phyloP scores from a whole-genome alignment of 208 protist species.

The Acanthamoeba lugdunensis region DNA sequence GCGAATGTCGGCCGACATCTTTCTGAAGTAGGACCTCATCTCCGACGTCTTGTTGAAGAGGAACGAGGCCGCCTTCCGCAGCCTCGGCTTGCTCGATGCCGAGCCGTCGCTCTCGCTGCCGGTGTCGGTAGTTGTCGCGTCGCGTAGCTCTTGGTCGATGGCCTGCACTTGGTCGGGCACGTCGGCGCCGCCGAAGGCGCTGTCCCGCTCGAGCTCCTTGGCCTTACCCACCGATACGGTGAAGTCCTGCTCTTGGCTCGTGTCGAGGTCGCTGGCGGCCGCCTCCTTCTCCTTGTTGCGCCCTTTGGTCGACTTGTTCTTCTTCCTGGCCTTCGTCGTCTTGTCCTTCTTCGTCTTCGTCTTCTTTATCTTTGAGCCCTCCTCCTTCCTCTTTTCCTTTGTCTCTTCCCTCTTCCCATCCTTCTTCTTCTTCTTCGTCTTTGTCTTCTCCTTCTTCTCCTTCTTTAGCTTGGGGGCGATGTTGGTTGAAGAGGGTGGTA shows the following conservation, averaged over 20 bases:
- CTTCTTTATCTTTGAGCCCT: not conserved
- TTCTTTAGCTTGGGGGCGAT: not conserved
- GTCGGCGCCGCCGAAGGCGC: too few relatives aligned
- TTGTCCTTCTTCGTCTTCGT: not conserved
- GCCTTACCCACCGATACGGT: not conserved
- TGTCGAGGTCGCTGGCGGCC: not conserved
- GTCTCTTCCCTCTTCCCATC: not conserved
- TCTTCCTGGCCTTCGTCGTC: not conserved
- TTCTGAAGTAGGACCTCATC: not conserved
- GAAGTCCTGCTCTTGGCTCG: not conserved
- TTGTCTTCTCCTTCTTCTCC: not conserved
- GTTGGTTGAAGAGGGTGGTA: not conserved
- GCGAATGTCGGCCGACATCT: conserved; percentile 30
- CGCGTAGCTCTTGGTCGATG: not conserved
- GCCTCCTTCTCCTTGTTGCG: conserved; percentile 6
- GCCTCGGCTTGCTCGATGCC: not conserved
- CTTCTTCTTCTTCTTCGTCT: not conserved
- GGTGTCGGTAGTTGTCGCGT: not conserved
- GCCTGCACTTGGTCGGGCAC: not conserved
- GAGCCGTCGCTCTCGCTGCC: not conserved
- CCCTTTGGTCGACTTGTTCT: not conserved
- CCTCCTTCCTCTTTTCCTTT: not conserved
- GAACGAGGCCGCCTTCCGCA: conserved; percentile 10
- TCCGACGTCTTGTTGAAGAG: conserved; percentile 38
- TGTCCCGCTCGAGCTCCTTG: not conserved